Evolutionary conservation across 108 stramenopile species (phyloP).

Genomic region (Fistulifera pelliculosa): DNA sequence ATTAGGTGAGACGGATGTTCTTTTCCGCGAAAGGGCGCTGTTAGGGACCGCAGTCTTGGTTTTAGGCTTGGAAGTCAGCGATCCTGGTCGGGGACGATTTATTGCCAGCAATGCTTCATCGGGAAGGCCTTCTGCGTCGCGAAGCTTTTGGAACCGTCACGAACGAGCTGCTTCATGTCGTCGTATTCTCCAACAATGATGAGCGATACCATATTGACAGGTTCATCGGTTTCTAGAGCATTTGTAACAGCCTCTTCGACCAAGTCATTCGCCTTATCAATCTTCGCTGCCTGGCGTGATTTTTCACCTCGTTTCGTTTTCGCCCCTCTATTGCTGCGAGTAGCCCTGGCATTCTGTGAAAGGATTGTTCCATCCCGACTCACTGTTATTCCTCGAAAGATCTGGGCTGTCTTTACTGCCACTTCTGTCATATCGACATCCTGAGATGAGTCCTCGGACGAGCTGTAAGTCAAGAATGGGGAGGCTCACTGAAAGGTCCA

Average conservation of each 20-base stretch:
- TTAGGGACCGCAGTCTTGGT: slow-evolving; percentile 4
- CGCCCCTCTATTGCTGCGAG: slow-evolving; percentile 40
- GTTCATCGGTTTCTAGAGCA: slow-evolving; percentile 57
- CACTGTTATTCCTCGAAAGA: slow-evolving; percentile 78
- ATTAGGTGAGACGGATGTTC: slow-evolving; percentile 33
- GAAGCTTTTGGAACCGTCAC: slow-evolving; percentile 83
- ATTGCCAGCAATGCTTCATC: slow-evolving; percentile 48
- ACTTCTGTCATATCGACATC: slow-evolving; percentile 25
- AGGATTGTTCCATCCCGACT: slow-evolving; percentile 66
- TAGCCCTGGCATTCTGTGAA: slow-evolving; percentile 67
- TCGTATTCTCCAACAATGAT: slow-evolving; percentile 79
- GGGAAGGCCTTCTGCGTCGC: slow-evolving; percentile 42
- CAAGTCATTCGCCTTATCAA: slow-evolving; percentile 81
- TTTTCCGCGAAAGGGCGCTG: slow-evolving; percentile 11
- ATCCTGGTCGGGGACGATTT: slow-evolving; percentile 38
- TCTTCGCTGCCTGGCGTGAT: slow-evolving; percentile 77
- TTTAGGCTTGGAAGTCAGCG: not conserved
- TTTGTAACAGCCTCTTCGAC: slow-evolving; percentile 55
- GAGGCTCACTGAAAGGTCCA: slow-evolving; percentile 33
- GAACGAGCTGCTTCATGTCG: slow-evolving; percentile 79
- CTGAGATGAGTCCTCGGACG: slow-evolving; percentile 34
- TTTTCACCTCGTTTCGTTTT: slow-evolving; percentile 72
- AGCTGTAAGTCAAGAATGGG: slow-evolving; percentile 41
- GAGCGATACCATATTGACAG: slow-evolving; percentile 61
- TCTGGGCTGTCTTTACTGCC: slow-evolving; percentile 69